These are phyloP conservation scores for Kazachstania sp. DNA, from an alignment of 1,139 yeast genomes.

Conservation along the genomic window DNA sequence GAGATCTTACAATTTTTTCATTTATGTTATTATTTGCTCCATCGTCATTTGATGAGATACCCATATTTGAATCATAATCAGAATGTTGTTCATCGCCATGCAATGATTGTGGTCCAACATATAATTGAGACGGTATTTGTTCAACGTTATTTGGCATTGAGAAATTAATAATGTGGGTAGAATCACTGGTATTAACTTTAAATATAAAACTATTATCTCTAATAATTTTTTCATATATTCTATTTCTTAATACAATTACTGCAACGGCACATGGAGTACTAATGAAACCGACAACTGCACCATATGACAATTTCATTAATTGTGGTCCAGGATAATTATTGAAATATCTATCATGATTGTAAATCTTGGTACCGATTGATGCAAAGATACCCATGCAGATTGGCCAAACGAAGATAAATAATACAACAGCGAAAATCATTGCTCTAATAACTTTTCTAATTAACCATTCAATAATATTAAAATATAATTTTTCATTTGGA, in stretches of 20 bases:
- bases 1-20: neutral
- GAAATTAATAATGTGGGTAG: neutral
- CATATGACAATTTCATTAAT: slow-evolving; percentile 18
- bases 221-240: slow-evolving; percentile 8
- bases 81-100: neutral
- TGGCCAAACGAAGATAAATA: slow-evolving; percentile 22
- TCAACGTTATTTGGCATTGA: slow-evolving; percentile 1
- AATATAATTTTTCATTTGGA: slow-evolving; percentile 8
- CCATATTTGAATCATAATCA: neutral
- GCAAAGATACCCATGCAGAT: slow-evolving; percentile 23
- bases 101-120: neutral
- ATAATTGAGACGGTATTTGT: neutral
- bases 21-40: neutral
- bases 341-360: slow-evolving; percentile 15
- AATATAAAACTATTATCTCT: slow-evolving; percentile 2
- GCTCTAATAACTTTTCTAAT: slow-evolving; percentile 15
- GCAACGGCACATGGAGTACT: slow-evolving; percentile 15
- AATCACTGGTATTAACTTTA: slow-evolving; percentile 1
- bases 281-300: slow-evolving; percentile 15
- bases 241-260: slow-evolving; percentile 16
- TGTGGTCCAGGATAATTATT: slow-evolving; percentile 20
- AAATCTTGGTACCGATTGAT: slow-evolving; percentile 14
- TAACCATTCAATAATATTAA: slow-evolving; percentile 15
- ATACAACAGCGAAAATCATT: slow-evolving; percentile 11
- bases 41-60: neutral